Evolutionary conservation across 352 stramenopile genomes (phyloP).

Genomic region (Globisporangium apiculatum): DNA sequence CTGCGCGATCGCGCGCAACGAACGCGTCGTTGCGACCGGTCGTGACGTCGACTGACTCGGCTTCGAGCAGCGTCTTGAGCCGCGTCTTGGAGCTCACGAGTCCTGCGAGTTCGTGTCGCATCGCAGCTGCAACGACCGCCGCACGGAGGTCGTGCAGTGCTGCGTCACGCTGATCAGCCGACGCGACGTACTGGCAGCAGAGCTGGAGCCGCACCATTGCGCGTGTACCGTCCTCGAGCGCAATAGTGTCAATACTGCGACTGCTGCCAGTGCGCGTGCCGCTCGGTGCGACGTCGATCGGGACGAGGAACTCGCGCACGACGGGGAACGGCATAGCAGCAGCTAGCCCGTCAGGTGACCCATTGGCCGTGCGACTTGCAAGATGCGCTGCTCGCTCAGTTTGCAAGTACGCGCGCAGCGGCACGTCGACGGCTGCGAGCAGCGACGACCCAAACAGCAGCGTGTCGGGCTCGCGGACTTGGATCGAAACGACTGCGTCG

Average conservation of each 20-base stretch:
- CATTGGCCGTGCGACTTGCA: background rate
- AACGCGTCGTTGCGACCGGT: conserved; percentile 28
- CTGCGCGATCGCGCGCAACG: conserved; percentile 3
- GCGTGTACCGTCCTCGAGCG: conserved; percentile 10
- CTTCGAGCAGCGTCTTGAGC: conserved; percentile 58
- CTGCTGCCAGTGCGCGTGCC: background rate
- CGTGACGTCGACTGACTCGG: conserved; percentile 65
- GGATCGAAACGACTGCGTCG: conserved; percentile 30
- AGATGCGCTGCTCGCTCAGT: too few species aligned
- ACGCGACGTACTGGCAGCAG: conserved; percentile 27
- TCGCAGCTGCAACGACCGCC: conserved; percentile 28
- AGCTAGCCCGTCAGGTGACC: too few species aligned
- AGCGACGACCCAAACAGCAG: conserved; percentile 67
- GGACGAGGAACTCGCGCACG: conserved; percentile 43
- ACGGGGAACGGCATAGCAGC: conserved; percentile 8
- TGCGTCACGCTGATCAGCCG: conserved; percentile 8
- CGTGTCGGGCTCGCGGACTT: conserved; percentile 65
- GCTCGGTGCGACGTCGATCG: conserved; percentile 21
- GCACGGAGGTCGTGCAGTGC: conserved; percentile 7
- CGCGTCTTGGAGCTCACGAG: conserved; percentile 62
- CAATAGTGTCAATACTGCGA: conserved; percentile 5
- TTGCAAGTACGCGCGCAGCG: conserved; percentile 38
- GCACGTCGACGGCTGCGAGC: conserved; percentile 37
- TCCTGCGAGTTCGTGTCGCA: conserved; percentile 47
- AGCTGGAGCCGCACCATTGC: conserved; percentile 41